Evolutionary conservation across 495 filamentous ascomycete genomes (phyloP).

Genomic region (Aspergillus wentii): DNA sequence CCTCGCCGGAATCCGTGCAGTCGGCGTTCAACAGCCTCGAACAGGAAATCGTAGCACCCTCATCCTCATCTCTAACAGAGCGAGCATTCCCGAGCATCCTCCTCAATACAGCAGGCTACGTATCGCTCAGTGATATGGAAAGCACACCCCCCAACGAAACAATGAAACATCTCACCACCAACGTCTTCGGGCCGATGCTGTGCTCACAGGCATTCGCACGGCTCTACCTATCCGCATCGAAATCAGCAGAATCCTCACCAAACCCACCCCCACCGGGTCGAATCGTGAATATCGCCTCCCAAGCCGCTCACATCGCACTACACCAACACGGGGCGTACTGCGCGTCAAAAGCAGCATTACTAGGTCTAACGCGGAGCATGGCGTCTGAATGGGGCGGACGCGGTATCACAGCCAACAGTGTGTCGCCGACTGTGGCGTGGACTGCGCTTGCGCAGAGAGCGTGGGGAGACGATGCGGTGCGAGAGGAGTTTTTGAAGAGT

Average conservation of each 20-base stretch:
- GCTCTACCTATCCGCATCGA: conserved; percentile 25
- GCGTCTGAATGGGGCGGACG: conserved; percentile 36
- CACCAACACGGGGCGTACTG: conserved; percentile 43
- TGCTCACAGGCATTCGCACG: conserved; percentile 37
- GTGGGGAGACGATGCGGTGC: conserved; percentile 28
- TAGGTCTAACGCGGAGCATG: conserved; percentile 46
- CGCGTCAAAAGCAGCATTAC: conserved; percentile 41
- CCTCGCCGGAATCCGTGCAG: conserved; percentile 30
- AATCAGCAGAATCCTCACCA: conserved; percentile 11
- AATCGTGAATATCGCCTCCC: conserved; percentile 35
- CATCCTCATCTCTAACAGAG: conserved; percentile 8
- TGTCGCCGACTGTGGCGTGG: conserved; percentile 39
- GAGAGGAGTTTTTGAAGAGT: conserved; percentile 28
- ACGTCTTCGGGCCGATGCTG: conserved; percentile 36
- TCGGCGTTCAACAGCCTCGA: conserved; percentile 21
- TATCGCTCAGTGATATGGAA: conserved; percentile 37
- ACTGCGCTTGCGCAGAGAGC: conserved; percentile 35
- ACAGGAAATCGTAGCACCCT: conserved; percentile 13
- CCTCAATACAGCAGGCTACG: conserved; percentile 39
- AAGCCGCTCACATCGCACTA: conserved; percentile 33
- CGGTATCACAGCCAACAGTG: conserved; percentile 33
- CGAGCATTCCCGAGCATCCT: conserved; percentile 30
- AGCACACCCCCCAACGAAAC: conserved; percentile 33
- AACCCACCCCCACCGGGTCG: conserved; percentile 23
- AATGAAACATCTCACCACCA: conserved; percentile 33